phyloP scores from a whole-genome alignment of 2,329 filamentous ascomycete species.

The Xylaria sp. region DNA sequence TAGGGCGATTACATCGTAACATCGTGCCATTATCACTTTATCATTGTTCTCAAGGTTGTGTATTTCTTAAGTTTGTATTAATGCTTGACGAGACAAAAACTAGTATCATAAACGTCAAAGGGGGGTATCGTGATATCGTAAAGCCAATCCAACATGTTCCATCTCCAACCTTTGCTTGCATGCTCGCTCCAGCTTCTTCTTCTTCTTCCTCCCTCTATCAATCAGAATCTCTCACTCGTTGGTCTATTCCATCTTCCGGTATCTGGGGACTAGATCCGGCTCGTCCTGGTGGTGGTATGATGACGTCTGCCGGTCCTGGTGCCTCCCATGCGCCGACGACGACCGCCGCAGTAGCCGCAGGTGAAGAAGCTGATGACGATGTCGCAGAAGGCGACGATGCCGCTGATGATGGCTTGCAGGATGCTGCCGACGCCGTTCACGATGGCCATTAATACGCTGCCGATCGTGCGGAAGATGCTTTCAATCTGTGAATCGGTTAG shows the following conservation, averaged over 20 bases:
- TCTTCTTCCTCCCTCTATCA: conserved; percentile 1
- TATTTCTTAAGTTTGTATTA: conserved; percentile 17
- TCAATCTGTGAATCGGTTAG: conserved; percentile 59
- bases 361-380: conserved; percentile 74
- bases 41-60: background rate
- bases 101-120: conserved; percentile 20
- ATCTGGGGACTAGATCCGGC: conserved; percentile 46
- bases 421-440: conserved; percentile 73
- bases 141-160: conserved; percentile 10
- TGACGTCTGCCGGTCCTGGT: conserved; percentile 29
- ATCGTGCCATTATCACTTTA: background rate
- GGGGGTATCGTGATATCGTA: conserved; percentile 48
- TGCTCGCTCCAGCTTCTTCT: conserved; percentile 25
- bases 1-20: background rate
- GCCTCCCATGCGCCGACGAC: conserved; percentile 38
- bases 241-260: background rate
- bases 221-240: background rate
- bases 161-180: conserved; percentile 14
- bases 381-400: conserved; percentile 70
- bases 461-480: conserved; percentile 70
- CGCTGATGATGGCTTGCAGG: conserved; percentile 73
- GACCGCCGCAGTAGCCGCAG: conserved; percentile 57
- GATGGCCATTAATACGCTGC: conserved; percentile 73
- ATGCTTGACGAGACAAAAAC: conserved; percentile 15
- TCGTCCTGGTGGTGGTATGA: conserved; percentile 47